Conservation (phyloP, 108 stramenopile species). For the Chaetoceros tenuissimus region DNA sequence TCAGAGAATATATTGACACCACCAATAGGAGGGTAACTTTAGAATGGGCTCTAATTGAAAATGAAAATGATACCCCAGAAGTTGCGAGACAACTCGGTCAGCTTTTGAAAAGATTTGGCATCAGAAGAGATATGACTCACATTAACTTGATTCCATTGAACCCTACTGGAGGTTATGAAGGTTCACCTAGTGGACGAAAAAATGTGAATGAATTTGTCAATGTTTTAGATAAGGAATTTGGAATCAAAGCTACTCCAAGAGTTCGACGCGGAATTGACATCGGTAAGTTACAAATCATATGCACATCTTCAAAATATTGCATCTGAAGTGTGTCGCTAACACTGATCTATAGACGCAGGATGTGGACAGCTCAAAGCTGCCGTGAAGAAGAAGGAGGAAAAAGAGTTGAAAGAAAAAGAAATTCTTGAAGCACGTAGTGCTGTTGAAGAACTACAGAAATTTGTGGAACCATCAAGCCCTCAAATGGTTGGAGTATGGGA, state of each 20-base stretch:
- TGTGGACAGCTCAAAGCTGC: constrained; percentile 91
- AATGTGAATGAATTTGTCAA: constrained; percentile 61
- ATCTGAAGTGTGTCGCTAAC: no score
- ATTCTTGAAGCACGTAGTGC: background rate
- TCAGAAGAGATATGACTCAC: constrained; percentile 74
- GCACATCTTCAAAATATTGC: no score
- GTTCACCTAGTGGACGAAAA: constrained; percentile 39
- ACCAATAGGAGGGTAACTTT: constrained; percentile 83
- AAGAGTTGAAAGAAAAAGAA: constrained; percentile 1
- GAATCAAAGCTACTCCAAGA: constrained; percentile 70
- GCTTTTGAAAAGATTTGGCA: constrained; percentile 33
- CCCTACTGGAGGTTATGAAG: constrained; percentile 83
- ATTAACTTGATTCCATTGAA: constrained; percentile 96
- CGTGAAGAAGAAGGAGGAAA: constrained; percentile 16
- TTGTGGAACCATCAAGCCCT: constrained; percentile 6
- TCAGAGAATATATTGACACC: constrained; percentile 64
- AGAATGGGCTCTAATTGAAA: constrained; percentile 95
- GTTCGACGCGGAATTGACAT: constrained; percentile 97
- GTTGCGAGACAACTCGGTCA: constrained; percentile 63
- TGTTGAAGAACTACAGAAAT: background rate
- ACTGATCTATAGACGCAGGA: no score
- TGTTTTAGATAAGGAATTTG: constrained; percentile 57
- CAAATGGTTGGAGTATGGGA: constrained; percentile 39
- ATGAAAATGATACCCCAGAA: constrained; percentile 80
- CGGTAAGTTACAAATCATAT: no score